phyloP scores from a whole-genome alignment of 805 yeast genomes.

The Sugiyamaella qingdaonensis region DNA sequence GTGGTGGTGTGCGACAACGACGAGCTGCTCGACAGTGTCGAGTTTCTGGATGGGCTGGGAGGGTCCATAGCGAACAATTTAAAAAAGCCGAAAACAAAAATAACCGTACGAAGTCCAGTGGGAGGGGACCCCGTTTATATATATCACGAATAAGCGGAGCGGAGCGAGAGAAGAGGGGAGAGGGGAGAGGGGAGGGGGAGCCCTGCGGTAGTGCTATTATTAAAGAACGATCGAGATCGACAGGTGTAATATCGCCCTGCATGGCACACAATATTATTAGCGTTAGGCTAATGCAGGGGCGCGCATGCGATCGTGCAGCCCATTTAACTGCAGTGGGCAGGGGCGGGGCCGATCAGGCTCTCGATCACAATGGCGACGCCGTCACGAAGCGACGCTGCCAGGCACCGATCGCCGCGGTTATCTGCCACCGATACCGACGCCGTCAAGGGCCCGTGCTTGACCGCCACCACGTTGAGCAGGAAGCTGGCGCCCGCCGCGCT shows the following conservation, averaged over 20 bases:
- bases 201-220: background rate
- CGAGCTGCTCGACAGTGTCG: slow-evolving; percentile 3
- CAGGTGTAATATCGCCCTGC: background rate
- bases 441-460: slow-evolving; percentile 12
- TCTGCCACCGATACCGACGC: slow-evolving; percentile 13
- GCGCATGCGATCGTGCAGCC: background rate
- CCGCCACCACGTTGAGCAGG: slow-evolving; percentile 12
- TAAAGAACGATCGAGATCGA: background rate
- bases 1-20: background rate
- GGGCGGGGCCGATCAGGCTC: background rate
- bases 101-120: too few species aligned
- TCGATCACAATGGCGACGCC: background rate
- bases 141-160: too few species aligned
- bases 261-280: background rate
- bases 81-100: background rate
- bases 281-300: background rate
- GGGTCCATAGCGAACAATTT: slow-evolving; percentile 1
- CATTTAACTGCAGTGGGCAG: background rate
- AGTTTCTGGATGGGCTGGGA: slow-evolving; percentile 3
- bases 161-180: too few species aligned
- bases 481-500: slow-evolving; percentile 14
- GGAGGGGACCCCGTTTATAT: too few species aligned
- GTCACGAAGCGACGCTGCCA: background rate
- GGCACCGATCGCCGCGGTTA: slow-evolving; percentile 7
- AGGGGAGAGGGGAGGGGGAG: too few species aligned